phyloP scores from a whole-genome alignment of 495 filamentous ascomycete genomes.

The Astrothelium subdiscretum region DNA sequence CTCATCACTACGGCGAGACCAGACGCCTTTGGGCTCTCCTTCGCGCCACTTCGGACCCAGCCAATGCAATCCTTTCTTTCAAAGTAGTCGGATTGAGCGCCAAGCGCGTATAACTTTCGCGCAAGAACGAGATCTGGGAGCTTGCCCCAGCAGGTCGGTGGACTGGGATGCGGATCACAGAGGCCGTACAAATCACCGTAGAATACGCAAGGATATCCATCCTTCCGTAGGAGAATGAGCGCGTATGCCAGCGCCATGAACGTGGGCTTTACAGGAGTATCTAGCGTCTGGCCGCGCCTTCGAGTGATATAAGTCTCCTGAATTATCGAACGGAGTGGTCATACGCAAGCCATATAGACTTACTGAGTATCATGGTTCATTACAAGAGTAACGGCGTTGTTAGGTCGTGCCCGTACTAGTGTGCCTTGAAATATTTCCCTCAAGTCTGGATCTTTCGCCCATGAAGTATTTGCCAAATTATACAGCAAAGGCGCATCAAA shows the following conservation, averaged over 20 bases:
- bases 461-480: slow-evolving; percentile 48
- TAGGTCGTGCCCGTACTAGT: slow-evolving; percentile 44
- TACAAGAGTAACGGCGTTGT: slow-evolving; percentile 45
- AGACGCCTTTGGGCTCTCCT: slow-evolving; percentile 8
- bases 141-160: slow-evolving; percentile 42
- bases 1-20: slow-evolving; percentile 28
- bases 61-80: slow-evolving; percentile 56
- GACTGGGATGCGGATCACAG: slow-evolving; percentile 37
- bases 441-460: slow-evolving; percentile 43
- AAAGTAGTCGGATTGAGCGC: slow-evolving; percentile 57
- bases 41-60: slow-evolving; percentile 42
- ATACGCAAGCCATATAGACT: not conserved
- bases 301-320: not conserved
- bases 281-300: slow-evolving; percentile 27
- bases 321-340: not conserved
- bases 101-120: slow-evolving; percentile 58
- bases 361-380: slow-evolving; percentile 32
- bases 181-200: slow-evolving; percentile 71
- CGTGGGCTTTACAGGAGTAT: slow-evolving; percentile 23
- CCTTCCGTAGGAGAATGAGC: slow-evolving; percentile 50
- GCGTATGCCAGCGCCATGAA: slow-evolving; percentile 32
- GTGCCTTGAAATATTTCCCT: slow-evolving; percentile 49
- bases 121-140: slow-evolving; percentile 52
- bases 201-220: slow-evolving; percentile 60
- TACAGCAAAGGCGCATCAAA: slow-evolving; percentile 60